A percentile compares a stretch with the other conserved stretches of the same genome.
These are phyloP conservation scores for Rhodomyrtus tomentosa DNA, from an alignment of 345 rosid species.

Conservation along the genomic window DNA sequence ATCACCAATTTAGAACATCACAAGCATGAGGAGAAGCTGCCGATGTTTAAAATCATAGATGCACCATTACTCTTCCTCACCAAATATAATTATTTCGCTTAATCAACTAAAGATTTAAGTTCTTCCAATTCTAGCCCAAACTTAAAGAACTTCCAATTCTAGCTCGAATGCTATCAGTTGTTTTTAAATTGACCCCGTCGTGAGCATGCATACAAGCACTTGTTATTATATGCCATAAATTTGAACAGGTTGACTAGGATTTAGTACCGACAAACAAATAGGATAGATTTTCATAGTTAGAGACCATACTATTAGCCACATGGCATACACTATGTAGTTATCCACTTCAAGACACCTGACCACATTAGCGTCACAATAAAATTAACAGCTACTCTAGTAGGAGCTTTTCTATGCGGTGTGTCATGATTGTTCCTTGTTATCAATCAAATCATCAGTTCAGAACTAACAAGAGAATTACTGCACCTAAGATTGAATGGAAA, in stretches of 20 bases:
- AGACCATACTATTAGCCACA: neutral
- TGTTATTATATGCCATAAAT: neutral
- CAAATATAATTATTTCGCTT: neutral
- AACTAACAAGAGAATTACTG: neutral
- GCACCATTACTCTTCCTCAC: neutral
- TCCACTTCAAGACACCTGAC: neutral
- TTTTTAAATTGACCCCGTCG: neutral
- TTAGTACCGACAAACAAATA: neutral
- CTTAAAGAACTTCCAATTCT: neutral
- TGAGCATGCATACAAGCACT: neutral
- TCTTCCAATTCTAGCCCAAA: neutral
- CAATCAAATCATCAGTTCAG: neutral
- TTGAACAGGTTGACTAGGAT: neutral
- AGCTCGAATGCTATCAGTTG: neutral
- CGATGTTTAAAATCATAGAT: neutral
- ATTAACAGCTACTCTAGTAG: too few relatives aligned
- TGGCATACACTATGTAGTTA: neutral
- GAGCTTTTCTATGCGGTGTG: neutral
- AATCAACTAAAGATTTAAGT: neutral
- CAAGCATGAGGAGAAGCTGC: neutral
- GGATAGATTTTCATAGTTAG: neutral
- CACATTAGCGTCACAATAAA: neutral
- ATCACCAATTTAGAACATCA: neutral
- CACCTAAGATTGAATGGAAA: neutral
- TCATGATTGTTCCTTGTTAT: neutral